Conservation (phyloP, 2,329 filamentous ascomycete species). For the Calonectria pseudoturangicola region DNA sequence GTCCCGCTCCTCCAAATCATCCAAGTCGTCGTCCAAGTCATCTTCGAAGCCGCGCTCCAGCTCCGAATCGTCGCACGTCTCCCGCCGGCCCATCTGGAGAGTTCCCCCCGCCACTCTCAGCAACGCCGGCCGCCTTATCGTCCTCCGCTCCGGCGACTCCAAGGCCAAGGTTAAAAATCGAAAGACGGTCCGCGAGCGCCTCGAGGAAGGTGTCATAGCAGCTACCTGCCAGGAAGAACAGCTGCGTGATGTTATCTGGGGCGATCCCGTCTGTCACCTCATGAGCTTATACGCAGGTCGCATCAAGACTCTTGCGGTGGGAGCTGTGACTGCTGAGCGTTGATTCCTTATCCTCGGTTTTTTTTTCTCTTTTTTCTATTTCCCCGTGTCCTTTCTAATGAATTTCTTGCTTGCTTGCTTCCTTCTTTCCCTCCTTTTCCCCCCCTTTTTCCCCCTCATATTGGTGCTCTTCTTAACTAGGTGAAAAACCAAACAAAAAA, state of each 20-base stretch:
- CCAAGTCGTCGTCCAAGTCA: slow-evolving; percentile 44
- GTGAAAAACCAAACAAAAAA: neutral
- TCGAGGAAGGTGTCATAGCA: slow-evolving; percentile 79
- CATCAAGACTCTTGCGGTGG: slow-evolving; percentile 82
- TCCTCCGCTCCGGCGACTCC: slow-evolving; percentile 74
- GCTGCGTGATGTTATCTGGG: slow-evolving; percentile 83
- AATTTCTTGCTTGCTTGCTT: no score
- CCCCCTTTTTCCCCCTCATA: neutral
- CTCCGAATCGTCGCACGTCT: slow-evolving; percentile 15
- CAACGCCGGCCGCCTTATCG: slow-evolving; percentile 81
- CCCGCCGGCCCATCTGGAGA: slow-evolving; percentile 72
- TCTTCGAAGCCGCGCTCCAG: slow-evolving; percentile 41
- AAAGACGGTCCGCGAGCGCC: slow-evolving; percentile 69
- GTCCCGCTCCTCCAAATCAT: slow-evolving; percentile 14
- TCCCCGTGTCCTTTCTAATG: neutral
- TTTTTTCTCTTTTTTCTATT: neutral
- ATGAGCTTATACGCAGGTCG: slow-evolving; percentile 86
- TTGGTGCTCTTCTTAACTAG: neutral
- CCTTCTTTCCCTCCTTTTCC: neutral
- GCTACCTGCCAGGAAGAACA: slow-evolving; percentile 81
- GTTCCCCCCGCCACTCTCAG: slow-evolving; percentile 81
- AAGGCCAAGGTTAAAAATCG: slow-evolving; percentile 62
- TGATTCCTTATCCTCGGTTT: neutral
- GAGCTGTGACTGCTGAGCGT: slow-evolving; percentile 62
- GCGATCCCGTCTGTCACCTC: slow-evolving; percentile 86